Conservation (phyloP, 805 yeast genomes). For the Trichomonascus vanleenenianus region DNA sequence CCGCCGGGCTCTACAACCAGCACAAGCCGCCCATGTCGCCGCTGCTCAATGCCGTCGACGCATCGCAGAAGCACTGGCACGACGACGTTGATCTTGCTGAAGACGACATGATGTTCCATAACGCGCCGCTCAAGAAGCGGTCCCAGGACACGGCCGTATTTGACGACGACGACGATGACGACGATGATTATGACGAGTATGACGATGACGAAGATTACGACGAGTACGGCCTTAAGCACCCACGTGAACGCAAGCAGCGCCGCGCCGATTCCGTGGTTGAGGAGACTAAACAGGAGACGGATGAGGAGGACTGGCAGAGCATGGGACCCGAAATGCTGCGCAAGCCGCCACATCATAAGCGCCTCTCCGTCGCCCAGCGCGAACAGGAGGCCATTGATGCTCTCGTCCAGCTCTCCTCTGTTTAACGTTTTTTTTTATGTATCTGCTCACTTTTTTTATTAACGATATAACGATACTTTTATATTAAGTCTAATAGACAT, state of each 20-base stretch:
- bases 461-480: background rate
- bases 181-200: constrained; percentile 28
- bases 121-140: constrained; percentile 9
- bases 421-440: constrained; percentile 12
- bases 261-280: constrained; percentile 4
- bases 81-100: constrained; percentile 28
- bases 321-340: constrained; percentile 73
- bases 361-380: constrained; percentile 7
- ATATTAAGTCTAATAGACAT: background rate
- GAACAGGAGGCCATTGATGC: constrained; percentile 60
- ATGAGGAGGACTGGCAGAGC: constrained; percentile 94
- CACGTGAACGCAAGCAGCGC: background rate
- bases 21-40: constrained; percentile 29
- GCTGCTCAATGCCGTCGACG: constrained; percentile 25
- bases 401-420: constrained; percentile 46
- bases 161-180: constrained; percentile 23
- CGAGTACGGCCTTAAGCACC: constrained; percentile 18
- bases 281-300: constrained; percentile 56
- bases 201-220: constrained; percentile 31
- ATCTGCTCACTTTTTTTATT: background rate
- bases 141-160: constrained; percentile 11
- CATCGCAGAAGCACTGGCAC: constrained; percentile 19
- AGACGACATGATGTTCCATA: constrained; percentile 28
- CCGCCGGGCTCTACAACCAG: constrained; percentile 11
- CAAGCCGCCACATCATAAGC: constrained; percentile 8